Percentiles rank a stretch among this genome's conserved stretches.
phyloP scores from a whole-genome alignment of 2,329 filamentous ascomycete genomes.

The Alternaria arborescens region DNA sequence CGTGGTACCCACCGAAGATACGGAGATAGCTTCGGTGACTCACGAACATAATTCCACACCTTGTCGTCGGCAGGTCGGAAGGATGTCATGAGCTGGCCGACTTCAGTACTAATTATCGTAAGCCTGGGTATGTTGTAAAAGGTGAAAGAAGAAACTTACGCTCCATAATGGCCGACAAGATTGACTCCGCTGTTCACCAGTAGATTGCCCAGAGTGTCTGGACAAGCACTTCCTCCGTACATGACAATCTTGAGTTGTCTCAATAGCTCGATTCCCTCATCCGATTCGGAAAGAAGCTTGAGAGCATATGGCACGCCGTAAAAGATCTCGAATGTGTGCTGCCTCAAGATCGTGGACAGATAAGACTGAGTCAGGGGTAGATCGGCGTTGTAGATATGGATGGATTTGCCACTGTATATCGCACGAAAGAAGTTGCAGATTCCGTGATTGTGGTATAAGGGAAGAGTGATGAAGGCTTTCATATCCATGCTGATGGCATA shows the following conservation, averaged over 20 bases:
- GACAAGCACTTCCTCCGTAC: slow-evolving; percentile 66
- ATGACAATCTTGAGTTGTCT: slow-evolving; percentile 62
- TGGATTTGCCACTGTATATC: slow-evolving; percentile 34
- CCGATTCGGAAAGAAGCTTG: slow-evolving; percentile 68
- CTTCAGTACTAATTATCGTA: slow-evolving; percentile 61
- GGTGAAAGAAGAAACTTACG: too few species aligned
- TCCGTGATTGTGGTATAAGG: slow-evolving; percentile 38
- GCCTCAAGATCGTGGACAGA: slow-evolving; percentile 25
- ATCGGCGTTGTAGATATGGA: slow-evolving; percentile 38
- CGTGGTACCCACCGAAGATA: slow-evolving; percentile 53
- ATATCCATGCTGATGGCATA: slow-evolving; percentile 32
- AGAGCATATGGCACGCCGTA: slow-evolving; percentile 71
- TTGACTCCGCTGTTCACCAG: slow-evolving; percentile 63
- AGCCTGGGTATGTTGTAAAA: not conserved
- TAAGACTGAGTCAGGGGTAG: slow-evolving; percentile 32
- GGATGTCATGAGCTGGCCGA: slow-evolving; percentile 70
- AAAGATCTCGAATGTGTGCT: slow-evolving; percentile 61
- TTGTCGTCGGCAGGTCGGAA: slow-evolving; percentile 63
- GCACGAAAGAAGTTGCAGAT: slow-evolving; percentile 40
- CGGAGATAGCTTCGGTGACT: slow-evolving; percentile 51
- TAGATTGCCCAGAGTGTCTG: slow-evolving; percentile 65
- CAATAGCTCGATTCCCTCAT: slow-evolving; percentile 62
- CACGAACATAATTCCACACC: slow-evolving; percentile 68
- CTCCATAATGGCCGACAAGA: slow-evolving; percentile 63
- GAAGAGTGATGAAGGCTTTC: slow-evolving; percentile 35